Evolutionary conservation across 257 asterid genomes (phyloP).

Genomic region (Solanum appendiculatum): DNA sequence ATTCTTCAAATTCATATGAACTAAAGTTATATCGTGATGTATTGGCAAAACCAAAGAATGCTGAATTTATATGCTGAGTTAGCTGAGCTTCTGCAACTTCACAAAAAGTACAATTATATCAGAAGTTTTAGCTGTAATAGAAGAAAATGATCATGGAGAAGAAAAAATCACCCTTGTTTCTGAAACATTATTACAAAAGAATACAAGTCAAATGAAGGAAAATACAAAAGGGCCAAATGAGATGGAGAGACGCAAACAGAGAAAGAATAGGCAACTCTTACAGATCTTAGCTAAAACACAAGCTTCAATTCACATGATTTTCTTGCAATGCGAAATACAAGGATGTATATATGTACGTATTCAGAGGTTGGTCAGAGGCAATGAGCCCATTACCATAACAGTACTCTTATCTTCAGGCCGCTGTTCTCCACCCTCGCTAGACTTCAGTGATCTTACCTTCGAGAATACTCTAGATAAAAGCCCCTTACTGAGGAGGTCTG

Average conservation of each 20-base stretch:
- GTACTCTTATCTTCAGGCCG: constrained; percentile 24
- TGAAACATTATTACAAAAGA: neutral
- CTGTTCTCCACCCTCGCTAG: constrained; percentile 21
- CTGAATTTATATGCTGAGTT: neutral
- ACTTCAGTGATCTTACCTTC: constrained; percentile 39
- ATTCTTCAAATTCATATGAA: neutral
- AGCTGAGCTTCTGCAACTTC: neutral
- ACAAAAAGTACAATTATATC: neutral
- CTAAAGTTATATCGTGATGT: neutral
- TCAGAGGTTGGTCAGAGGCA: constrained; percentile 58
- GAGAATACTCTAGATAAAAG: constrained; percentile 56
- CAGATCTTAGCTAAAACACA: neutral
- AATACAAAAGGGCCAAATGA: neutral
- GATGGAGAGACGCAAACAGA: neutral
- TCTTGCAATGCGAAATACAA: neutral
- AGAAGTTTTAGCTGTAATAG: neutral
- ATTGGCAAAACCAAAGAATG: neutral
- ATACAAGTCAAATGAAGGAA: neutral
- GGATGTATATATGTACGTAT: neutral
- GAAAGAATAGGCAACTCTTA: neutral
- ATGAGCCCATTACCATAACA: constrained; percentile 67
- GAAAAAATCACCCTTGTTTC: neutral
- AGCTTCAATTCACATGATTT: neutral
- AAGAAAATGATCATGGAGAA: neutral
- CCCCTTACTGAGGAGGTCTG: constrained; percentile 36